Conservation (phyloP, 805 yeast genomes). For the Myxozyma mucilagina region DNA sequence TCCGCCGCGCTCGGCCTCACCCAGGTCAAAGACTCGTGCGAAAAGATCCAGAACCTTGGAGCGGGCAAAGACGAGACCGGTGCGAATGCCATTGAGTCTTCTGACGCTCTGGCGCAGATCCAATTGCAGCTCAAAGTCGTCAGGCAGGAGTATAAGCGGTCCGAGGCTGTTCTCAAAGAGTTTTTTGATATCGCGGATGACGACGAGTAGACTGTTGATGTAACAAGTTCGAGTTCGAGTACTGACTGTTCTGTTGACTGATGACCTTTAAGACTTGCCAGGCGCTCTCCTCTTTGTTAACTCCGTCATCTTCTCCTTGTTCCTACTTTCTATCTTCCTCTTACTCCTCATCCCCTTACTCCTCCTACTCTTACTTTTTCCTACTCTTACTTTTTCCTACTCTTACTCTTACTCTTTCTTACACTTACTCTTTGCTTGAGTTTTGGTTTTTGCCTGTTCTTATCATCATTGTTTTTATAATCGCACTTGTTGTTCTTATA, state of each 20-base stretch:
- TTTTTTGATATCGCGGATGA: too few relatives aligned
- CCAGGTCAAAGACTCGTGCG: conserved; percentile 83
- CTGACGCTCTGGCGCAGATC: conserved; percentile 40
- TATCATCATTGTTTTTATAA: too few relatives aligned
- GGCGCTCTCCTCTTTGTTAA: too few relatives aligned
- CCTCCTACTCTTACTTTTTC: background rate
- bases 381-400: background rate
- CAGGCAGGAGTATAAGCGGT: conserved; percentile 41
- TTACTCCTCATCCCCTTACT: background rate
- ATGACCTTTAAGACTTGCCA: too few relatives aligned
- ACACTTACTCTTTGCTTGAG: too few relatives aligned
- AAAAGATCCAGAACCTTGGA: conserved; percentile 89
- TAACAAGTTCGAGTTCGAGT: too few relatives aligned
- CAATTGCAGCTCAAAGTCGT: conserved; percentile 36
- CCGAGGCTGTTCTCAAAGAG: conserved; percentile 35
- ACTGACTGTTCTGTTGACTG: too few relatives aligned
- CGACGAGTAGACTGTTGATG: background rate
- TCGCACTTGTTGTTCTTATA: too few relatives aligned
- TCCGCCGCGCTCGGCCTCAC: conserved; percentile 90
- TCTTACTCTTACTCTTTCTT: too few relatives aligned
- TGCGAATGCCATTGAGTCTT: conserved; percentile 36
- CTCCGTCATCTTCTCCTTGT: too few relatives aligned
- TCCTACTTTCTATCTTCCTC: background rate
- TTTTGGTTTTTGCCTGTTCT: too few relatives aligned
- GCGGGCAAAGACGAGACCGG: conserved; percentile 45